phyloP scores from a whole-genome alignment of 2,329 filamentous ascomycete genomes.

The Ramularia endophylla region DNA sequence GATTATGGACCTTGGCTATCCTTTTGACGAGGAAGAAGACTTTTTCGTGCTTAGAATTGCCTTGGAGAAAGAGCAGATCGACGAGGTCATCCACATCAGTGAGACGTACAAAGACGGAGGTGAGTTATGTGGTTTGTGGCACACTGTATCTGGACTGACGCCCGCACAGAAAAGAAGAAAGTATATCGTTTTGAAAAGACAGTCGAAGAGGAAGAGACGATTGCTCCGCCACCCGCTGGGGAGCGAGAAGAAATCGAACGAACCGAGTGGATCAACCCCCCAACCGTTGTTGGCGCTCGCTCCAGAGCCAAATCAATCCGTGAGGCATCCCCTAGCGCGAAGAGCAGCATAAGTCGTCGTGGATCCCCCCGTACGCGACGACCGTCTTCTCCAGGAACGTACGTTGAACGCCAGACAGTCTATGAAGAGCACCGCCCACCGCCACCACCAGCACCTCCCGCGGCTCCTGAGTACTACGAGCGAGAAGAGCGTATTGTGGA shows the following conservation, averaged over 20 bases:
- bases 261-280: slow-evolving; percentile 36
- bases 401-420: slow-evolving; percentile 25
- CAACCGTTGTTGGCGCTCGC: slow-evolving; percentile 24
- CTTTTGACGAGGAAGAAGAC: slow-evolving; percentile 80
- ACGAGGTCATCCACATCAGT: slow-evolving; percentile 78
- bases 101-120: slow-evolving; percentile 58
- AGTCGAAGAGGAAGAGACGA: slow-evolving; percentile 13
- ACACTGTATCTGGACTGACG: slow-evolving; percentile 12
- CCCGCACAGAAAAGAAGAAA: slow-evolving; percentile 29
- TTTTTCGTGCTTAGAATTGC: slow-evolving; percentile 78
- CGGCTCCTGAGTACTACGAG: slow-evolving; percentile 26
- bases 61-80: slow-evolving; percentile 83
- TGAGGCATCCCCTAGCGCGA: slow-evolving; percentile 21
- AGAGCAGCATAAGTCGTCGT: slow-evolving; percentile 24
- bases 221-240: slow-evolving; percentile 22
- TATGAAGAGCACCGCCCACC: slow-evolving; percentile 24
- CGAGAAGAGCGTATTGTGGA: slow-evolving; percentile 27
- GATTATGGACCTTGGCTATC: slow-evolving; percentile 78
- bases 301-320: slow-evolving; percentile 19
- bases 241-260: slow-evolving; percentile 31
- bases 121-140: slow-evolving; percentile 23
- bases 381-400: slow-evolving; percentile 21
- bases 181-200: slow-evolving; percentile 32
- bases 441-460: slow-evolving; percentile 17
- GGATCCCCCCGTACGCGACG: slow-evolving; percentile 19